Evolutionary conservation across 2,329 filamentous ascomycete species (phyloP), one percentile per base, ranked within the genome.

Genomic region (Mycocentrospora acerina): DNA sequence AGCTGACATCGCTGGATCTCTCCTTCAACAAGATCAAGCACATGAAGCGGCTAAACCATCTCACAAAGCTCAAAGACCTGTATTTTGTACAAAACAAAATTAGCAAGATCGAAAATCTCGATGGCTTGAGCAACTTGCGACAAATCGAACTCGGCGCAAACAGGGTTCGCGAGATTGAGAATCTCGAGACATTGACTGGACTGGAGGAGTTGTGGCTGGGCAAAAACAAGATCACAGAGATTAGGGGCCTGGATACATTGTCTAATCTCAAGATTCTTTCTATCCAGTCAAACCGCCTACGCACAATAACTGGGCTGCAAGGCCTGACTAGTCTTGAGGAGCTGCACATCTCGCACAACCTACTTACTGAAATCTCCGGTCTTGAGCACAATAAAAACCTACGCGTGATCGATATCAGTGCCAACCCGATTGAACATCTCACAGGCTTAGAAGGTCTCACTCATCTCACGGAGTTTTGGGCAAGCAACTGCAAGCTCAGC

Each of bases 11-110:
- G 40, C 80, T 98, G 37, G 93, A 98, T 65, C 77, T 98, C 35
- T 94, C 88, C 67, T 98, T 96, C 80, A 98, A 98, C 76, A 97
- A 97, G 75, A 91, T 98, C 73, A 96, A 95, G 68, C 90, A 96
- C 70, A 95, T 98, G 73, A 95, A 95, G 70, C 83, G 91, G 58
- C 73, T 97, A 51, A 78, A 79, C 42, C 86, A 91, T 57, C 73
- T 98, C 42, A 84, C 73, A 15, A 78, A 89, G 37, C 78, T 97
- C 40, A 85, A 78, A 46, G 89, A 97, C 53, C 66, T 98, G 3
- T 98, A 86, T 67, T 87, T 98, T 55, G 89, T 97, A 33, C 88
- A 95, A 62, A 97, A 98, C 71, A 93, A 93, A 68, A 95, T 98
- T 62, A 79, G 79, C 51, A 83, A 76, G 38, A 96, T 98, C 57